Percentiles rank a stretch among this genome's conserved stretches.
These are phyloP conservation scores for Aphanoascus verrucosus DNA, from an alignment of 2,329 filamentous ascomycete genomes.

Conservation along the genomic window DNA sequence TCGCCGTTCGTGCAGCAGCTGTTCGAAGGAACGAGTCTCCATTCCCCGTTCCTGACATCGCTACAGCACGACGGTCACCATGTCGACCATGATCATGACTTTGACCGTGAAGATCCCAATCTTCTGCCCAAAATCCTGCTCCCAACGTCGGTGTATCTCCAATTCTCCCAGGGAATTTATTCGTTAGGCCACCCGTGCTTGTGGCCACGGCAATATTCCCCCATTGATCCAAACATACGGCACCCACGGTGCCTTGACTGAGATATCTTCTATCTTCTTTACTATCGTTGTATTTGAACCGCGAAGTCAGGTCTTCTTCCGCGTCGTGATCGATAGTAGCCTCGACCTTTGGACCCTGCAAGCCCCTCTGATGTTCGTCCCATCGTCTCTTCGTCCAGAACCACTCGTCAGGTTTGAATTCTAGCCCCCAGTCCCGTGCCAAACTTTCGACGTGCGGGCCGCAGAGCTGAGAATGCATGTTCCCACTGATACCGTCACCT, in stretches of 20 bases:
- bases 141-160: constrained; percentile 78
- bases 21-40: constrained; percentile 75
- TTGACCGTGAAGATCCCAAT: constrained; percentile 51
- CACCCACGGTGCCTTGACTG: constrained; percentile 74
- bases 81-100: background rate
- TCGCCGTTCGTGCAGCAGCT: constrained; percentile 59
- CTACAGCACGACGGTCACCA: constrained; percentile 39
- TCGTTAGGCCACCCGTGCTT: constrained; percentile 68
- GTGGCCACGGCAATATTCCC: constrained; percentile 61
- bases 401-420: constrained; percentile 58
- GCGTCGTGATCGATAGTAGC: constrained; percentile 9
- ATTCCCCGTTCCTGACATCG: constrained; percentile 71
- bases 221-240: constrained; percentile 66
- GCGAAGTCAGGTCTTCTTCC: constrained; percentile 28
- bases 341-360: constrained; percentile 30
- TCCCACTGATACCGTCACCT: constrained; percentile 38
- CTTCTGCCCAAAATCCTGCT: constrained; percentile 82
- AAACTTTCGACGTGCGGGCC: constrained; percentile 59
- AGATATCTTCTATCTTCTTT: constrained; percentile 50
- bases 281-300: constrained; percentile 28
- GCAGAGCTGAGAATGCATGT: constrained; percentile 55
- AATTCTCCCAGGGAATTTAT: constrained; percentile 74
- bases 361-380: constrained; percentile 61
- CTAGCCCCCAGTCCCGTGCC: constrained; percentile 52
- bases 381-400: constrained; percentile 70